phyloP scores from a whole-genome alignment of 805 yeast genomes.

The Candida caryicola region DNA sequence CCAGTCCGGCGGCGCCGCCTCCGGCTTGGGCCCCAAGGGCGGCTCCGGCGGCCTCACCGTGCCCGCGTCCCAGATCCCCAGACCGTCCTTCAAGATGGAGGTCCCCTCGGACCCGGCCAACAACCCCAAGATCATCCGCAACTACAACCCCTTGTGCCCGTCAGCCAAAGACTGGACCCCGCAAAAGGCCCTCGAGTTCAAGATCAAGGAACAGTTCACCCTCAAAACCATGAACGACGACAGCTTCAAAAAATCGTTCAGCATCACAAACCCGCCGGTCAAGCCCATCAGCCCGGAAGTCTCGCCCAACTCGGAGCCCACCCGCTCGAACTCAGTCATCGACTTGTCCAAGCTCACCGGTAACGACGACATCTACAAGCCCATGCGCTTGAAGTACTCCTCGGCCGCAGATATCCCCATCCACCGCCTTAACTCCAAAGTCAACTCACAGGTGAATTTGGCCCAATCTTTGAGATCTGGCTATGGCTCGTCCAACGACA shows the following conservation, averaged over 20 bases:
- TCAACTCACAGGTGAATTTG: constrained; percentile 39
- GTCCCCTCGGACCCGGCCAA: constrained; percentile 14
- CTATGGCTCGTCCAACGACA: constrained; percentile 19
- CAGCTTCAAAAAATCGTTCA: constrained; percentile 32
- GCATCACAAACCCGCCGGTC: constrained; percentile 29
- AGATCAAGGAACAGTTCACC: constrained; percentile 32
- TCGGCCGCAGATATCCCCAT: constrained; percentile 39
- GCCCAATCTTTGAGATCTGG: constrained; percentile 12
- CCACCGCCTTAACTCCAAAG: constrained; percentile 36
- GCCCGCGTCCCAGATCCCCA: constrained; percentile 19
- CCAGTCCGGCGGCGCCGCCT: not conserved
- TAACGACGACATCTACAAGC: constrained; percentile 36
- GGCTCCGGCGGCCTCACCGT: constrained; percentile 8
- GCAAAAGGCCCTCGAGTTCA: constrained; percentile 21
- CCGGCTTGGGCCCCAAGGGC: constrained; percentile 1
- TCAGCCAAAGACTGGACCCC: constrained; percentile 43
- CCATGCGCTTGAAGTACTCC: constrained; percentile 38
- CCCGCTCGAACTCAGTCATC: constrained; percentile 39
- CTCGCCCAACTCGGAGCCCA: constrained; percentile 41
- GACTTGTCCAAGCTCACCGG: constrained; percentile 34
- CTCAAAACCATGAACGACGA: constrained; percentile 37
- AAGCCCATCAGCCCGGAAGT: constrained; percentile 41
- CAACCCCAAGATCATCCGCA: constrained; percentile 5
- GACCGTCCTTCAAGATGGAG: constrained; percentile 36
- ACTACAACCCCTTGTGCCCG: constrained; percentile 33